phyloP scores from a whole-genome alignment of 805 yeast species.

The Metschnikowia chrysomelidarum region DNA sequence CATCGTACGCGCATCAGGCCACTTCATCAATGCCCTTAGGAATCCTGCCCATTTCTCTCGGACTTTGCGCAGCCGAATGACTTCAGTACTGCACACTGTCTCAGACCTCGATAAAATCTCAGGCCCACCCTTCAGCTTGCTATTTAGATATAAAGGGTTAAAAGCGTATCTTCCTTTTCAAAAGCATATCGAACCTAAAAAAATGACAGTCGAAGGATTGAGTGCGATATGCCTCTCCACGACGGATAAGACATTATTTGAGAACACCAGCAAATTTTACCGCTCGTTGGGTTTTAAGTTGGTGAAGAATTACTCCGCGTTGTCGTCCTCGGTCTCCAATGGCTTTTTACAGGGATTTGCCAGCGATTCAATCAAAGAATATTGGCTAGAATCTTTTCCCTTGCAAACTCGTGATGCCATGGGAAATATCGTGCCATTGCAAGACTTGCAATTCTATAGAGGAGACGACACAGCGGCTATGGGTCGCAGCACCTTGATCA shows the following conservation, averaged over 20 bases:
- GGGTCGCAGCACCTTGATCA: constrained; percentile 30
- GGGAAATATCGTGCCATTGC: constrained; percentile 41
- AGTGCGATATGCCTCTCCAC: constrained; percentile 66
- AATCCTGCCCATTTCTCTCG: constrained; percentile 9
- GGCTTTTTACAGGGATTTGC: constrained; percentile 52
- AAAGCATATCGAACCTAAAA: not conserved
- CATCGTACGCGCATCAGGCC: constrained; percentile 1
- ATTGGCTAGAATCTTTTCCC: constrained; percentile 73
- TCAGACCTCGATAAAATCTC: constrained; percentile 5
- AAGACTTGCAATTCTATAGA: constrained; percentile 35
- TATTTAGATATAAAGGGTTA: constrained; percentile 1
- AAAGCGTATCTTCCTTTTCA: not conserved
- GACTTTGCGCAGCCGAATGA: constrained; percentile 20
- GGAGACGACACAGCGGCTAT: constrained; percentile 35
- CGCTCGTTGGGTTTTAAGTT: constrained; percentile 57
- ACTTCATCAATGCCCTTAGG: constrained; percentile 7
- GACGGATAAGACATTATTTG: constrained; percentile 44
- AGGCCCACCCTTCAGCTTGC: constrained; percentile 4
- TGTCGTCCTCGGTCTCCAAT: constrained; percentile 23
- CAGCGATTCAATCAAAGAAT: constrained; percentile 62
- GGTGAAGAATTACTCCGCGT: constrained; percentile 59
- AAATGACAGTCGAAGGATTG: constrained; percentile 28
- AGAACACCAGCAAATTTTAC: constrained; percentile 54
- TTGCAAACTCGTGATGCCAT: constrained; percentile 34
- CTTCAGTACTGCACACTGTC: constrained; percentile 8